Evolutionary conservation across 108 stramenopile species (phyloP), one percentile per base, ranked within the genome.

Genomic region (Nitzschia sp.): DNA sequence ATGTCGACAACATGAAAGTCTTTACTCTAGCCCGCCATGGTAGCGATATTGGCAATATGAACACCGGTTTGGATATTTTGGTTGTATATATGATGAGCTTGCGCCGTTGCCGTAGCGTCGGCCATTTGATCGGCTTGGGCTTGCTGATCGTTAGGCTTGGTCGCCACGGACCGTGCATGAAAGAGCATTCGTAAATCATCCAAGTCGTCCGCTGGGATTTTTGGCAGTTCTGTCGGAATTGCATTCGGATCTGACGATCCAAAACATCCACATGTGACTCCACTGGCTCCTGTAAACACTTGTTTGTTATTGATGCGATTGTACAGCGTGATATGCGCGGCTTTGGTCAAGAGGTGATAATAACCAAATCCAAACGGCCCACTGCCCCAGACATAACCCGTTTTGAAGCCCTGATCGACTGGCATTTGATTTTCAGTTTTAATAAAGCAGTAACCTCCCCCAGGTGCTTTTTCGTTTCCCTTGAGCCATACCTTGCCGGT

Each of bases 371-470:
- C 42, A 46, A 34, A 62, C 17, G 61, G 36, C 26, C 61, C 61
- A 32, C 42, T n/a, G 32, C 61, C 61, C 61, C 61, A 62, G 26
- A 62, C 61, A 62, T 45, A 62, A 18, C 42, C 61, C 1, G 36
- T 42, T 24, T 62, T 62, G 61, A 42, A 8, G 8, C 61, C 61
- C n/a, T 17, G 4, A 34, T 42, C 61, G 1, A 21, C 19, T 0
- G 61, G 61, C 9, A 62, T 31, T 25, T 62, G 36, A 46, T 42
- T 26, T 11, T 42, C 42, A 6, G 61, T 62, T 45, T 46, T 42
- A 26, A 62, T 62, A 5, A 62, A 62, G 5, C 61, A 62, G 17
- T 31, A 34, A 45, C 33, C 61, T 5, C 61, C 61, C 21, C 21
- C 49, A 17, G 49, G 49, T 51, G 49, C 49, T 42, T 62, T 62